A percentile compares a stretch with the other conserved stretches of the same genome.
Conservation (phyloP, 306 rosid species). For the Abrus pulchellus region DNA sequence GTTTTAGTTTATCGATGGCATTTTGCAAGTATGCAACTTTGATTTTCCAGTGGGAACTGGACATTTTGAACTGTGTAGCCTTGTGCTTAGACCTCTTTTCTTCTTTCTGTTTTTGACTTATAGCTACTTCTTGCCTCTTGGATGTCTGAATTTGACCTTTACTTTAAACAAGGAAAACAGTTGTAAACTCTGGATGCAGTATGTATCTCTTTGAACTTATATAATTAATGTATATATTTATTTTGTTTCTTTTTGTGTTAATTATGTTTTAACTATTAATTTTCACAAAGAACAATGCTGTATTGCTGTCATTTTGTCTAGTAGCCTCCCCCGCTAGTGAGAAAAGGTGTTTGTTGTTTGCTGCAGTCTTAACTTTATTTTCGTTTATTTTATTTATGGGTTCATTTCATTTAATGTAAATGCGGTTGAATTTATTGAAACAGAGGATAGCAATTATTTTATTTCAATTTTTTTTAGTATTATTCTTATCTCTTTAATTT, state of each 20-base stretch:
- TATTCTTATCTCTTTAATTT: background rate
- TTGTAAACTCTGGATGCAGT: constrained; percentile 49
- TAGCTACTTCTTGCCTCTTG: constrained; percentile 17
- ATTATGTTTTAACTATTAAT: constrained; percentile 6
- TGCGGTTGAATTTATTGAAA: background rate
- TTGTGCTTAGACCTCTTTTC: constrained; percentile 46
- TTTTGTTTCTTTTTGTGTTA: background rate
- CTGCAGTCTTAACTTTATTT: background rate
- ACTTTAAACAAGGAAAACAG: constrained; percentile 45
- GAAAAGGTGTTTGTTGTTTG: background rate
- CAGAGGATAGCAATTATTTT: background rate
- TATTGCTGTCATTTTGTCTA: constrained; percentile 11
- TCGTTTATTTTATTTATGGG: background rate
- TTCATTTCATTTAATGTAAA: background rate
- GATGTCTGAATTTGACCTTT: constrained; percentile 46
- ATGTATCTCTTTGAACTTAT: constrained; percentile 47
- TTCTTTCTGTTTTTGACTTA: constrained; percentile 31
- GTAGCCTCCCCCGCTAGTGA: background rate
- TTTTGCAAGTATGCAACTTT: constrained; percentile 46
- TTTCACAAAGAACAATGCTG: background rate
- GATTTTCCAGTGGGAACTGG: constrained; percentile 46
- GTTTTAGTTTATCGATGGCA: constrained; percentile 46
- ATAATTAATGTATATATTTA: background rate
- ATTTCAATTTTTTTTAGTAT: background rate
- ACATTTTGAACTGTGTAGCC: constrained; percentile 47